Conservation (phyloP, 371 early-diverging fungal species). For the Haplosporangium sp. region DNA sequence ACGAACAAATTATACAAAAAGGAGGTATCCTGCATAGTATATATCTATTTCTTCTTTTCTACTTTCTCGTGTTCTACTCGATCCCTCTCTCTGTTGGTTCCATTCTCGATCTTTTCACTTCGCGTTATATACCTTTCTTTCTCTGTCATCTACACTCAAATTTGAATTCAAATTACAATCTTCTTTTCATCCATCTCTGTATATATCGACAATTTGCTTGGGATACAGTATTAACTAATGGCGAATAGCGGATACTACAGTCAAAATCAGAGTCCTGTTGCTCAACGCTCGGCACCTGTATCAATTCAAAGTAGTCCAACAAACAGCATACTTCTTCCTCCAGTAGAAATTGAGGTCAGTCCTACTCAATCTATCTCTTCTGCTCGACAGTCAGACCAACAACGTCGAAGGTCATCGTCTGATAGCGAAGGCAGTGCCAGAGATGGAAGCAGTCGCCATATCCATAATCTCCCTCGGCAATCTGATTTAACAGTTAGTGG, state of each 20-base stretch:
- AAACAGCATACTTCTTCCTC: constrained; percentile 33
- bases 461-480: not conserved
- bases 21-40: not conserved
- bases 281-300: not conserved
- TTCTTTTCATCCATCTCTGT: not conserved
- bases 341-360: constrained; percentile 37
- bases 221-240: too few species aligned
- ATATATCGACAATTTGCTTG: not conserved
- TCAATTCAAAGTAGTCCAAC: constrained; percentile 22
- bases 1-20: not conserved
- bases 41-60: not conserved
- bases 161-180: not conserved
- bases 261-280: constrained; percentile 7
- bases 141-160: not conserved
- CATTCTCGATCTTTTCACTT: not conserved
- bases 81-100: not conserved
- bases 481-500: not conserved
- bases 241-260: constrained; percentile 2
- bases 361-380: constrained; percentile 27
- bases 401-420: not conserved
- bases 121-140: not conserved
- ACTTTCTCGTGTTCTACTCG: not conserved
- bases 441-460: not conserved
- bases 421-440: not conserved
- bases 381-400: constrained; percentile 1